These are phyloP conservation scores for Avicennia marina DNA, from an alignment of 257 asterid genomes.

Conservation along the genomic window DNA sequence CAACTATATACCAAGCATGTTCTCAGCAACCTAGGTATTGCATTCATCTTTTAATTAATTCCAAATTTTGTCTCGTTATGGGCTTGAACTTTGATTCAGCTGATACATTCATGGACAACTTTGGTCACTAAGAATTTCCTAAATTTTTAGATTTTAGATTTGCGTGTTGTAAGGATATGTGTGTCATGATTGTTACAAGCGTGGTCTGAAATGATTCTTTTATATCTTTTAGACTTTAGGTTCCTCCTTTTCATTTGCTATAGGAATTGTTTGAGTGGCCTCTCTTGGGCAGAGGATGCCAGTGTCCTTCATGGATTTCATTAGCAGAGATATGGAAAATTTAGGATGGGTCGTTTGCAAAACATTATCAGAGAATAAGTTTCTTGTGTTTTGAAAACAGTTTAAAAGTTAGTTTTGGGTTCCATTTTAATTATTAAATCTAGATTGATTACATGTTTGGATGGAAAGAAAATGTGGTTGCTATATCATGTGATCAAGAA, in stretches of 20 bases:
- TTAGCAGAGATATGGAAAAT: too few relatives aligned
- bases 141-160: too few relatives aligned
- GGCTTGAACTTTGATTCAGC: slow-evolving; percentile 8
- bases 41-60: slow-evolving; percentile 6
- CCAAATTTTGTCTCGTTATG: slow-evolving; percentile 18
- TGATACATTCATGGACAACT: background rate
- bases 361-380: background rate
- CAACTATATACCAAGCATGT: slow-evolving; percentile 77
- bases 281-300: too few relatives aligned
- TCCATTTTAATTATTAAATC: background rate
- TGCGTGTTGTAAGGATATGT: too few relatives aligned
- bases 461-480: too few relatives aligned
- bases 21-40: slow-evolving; percentile 69
- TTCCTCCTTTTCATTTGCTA: background rate
- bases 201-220: background rate
- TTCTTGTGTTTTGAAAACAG: background rate
- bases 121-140: too few relatives aligned
- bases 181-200: background rate
- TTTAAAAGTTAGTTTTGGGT: too few relatives aligned
- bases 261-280: too few relatives aligned
- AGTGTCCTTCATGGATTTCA: too few relatives aligned
- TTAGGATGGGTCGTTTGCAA: too few relatives aligned
- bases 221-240: background rate
- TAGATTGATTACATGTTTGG: background rate
- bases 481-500: too few relatives aligned